phyloP scores from a whole-genome alignment of 2,329 filamentous ascomycete species.

The Coleophoma cylindrospora region DNA sequence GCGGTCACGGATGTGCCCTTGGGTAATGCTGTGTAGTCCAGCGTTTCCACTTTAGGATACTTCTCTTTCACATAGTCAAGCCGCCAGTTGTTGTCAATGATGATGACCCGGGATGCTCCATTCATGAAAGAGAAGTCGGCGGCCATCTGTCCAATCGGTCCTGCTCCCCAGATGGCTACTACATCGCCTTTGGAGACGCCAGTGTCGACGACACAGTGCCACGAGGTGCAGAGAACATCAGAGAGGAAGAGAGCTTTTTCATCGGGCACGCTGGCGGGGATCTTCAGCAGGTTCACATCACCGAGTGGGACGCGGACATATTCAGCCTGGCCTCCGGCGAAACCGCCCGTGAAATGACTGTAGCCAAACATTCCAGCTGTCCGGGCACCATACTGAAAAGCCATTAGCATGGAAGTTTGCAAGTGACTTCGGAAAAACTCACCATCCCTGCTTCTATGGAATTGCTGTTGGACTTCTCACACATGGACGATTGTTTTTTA shows the following conservation, averaged over 20 bases:
- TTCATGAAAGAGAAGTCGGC: slow-evolving; percentile 71
- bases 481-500: slow-evolving; percentile 73
- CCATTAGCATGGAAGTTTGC: not conserved
- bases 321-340: slow-evolving; percentile 83
- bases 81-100: slow-evolving; percentile 70
- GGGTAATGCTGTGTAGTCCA: slow-evolving; percentile 62
- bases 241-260: slow-evolving; percentile 77
- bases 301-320: slow-evolving; percentile 78
- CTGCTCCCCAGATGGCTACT: slow-evolving; percentile 81
- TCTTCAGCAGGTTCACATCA: slow-evolving; percentile 74
- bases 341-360: slow-evolving; percentile 78
- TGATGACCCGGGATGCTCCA: slow-evolving; percentile 70
- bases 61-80: slow-evolving; percentile 63
- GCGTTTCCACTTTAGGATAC: slow-evolving; percentile 58
- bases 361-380: slow-evolving; percentile 73
- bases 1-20: slow-evolving; percentile 64
- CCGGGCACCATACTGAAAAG: slow-evolving; percentile 57
- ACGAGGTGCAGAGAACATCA: slow-evolving; percentile 75
- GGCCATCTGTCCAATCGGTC: slow-evolving; percentile 82
- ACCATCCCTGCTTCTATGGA: slow-evolving; percentile 62
- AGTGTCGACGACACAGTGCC: slow-evolving; percentile 79
- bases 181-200: slow-evolving; percentile 71
- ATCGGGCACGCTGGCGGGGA: slow-evolving; percentile 76
- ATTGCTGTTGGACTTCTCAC: slow-evolving; percentile 75
- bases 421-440: not conserved